phyloP scores from a whole-genome alignment of 129 eudicot species.

The Helianthus tuberosus region DNA sequence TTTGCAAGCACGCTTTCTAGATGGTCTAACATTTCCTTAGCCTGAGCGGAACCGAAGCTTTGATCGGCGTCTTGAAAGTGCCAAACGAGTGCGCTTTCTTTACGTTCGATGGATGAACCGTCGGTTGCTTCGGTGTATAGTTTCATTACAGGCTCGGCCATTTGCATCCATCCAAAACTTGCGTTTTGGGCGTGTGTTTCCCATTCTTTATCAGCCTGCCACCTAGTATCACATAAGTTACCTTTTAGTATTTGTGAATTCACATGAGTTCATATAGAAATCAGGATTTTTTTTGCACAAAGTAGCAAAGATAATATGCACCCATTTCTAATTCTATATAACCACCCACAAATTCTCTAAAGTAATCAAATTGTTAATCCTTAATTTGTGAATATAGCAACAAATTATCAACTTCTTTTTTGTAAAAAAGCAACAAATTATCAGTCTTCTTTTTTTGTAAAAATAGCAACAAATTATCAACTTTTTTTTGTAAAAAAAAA shows the following conservation, averaged over 20 bases:
- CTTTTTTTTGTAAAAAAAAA: too few relatives aligned
- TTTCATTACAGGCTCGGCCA: slow-evolving; percentile 66
- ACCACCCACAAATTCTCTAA: neutral
- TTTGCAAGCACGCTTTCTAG: slow-evolving; percentile 68
- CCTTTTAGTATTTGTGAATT: slow-evolving; percentile 9
- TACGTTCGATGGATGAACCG: slow-evolving; percentile 56
- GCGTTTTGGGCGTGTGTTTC: slow-evolving; percentile 41
- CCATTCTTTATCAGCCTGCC: slow-evolving; percentile 56
- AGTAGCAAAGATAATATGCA: neutral
- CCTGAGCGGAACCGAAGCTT: slow-evolving; percentile 57
- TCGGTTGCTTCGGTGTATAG: slow-evolving; percentile 60
- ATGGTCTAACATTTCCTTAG: slow-evolving; percentile 64
- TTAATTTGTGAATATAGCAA: neutral
- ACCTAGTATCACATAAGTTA: slow-evolving; percentile 31
- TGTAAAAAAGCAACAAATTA: too few relatives aligned
- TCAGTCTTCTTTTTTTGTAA: too few relatives aligned
- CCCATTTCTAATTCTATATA: neutral
- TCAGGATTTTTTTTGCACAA: neutral
- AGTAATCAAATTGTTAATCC: neutral
- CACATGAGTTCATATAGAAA: neutral
- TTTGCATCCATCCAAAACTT: slow-evolving; percentile 59
- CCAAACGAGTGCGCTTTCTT: slow-evolving; percentile 69
- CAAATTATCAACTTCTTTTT: neutral
- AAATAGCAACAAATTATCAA: too few relatives aligned
- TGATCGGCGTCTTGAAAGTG: slow-evolving; percentile 59